Evolutionary conservation across 2,329 filamentous ascomycete genomes (phyloP).

Genomic region (Macrophomina phaseolina): DNA sequence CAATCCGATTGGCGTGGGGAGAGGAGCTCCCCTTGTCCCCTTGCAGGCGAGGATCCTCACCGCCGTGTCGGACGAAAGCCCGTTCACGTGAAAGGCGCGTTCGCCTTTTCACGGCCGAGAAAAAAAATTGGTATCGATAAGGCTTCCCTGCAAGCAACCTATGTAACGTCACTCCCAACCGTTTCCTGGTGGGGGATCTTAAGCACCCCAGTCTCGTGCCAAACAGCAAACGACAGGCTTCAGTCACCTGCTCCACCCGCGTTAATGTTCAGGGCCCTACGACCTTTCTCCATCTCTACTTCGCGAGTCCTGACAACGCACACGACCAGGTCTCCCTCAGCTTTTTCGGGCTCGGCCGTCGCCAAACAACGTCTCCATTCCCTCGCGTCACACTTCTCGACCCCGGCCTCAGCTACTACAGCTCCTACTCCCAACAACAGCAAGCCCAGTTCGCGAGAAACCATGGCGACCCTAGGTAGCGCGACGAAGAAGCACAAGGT

Average conservation of each 20-base stretch:
- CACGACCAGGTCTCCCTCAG: slow-evolving; percentile 9
- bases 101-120: slow-evolving; percentile 11
- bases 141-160: slow-evolving; percentile 10
- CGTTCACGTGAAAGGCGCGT: slow-evolving; percentile 10
- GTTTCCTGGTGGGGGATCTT: not conserved
- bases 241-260: not conserved
- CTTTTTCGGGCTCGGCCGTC: slow-evolving; percentile 25
- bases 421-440: slow-evolving; percentile 19
- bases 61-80: slow-evolving; percentile 16
- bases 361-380: slow-evolving; percentile 11
- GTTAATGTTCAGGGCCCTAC: slow-evolving; percentile 30
- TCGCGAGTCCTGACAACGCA: slow-evolving; percentile 28
- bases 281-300: slow-evolving; percentile 28
- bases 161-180: slow-evolving; percentile 25
- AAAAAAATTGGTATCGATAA: slow-evolving; percentile 27
- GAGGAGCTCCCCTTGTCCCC: not conserved
- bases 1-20: slow-evolving; percentile 9
- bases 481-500: slow-evolving; percentile 84
- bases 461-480: slow-evolving; percentile 57
- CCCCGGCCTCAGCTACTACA: slow-evolving; percentile 12
- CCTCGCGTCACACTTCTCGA: slow-evolving; percentile 26
- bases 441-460: slow-evolving; percentile 24
- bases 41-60: slow-evolving; percentile 20
- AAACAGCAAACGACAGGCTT: not conserved
- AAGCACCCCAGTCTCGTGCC: slow-evolving; percentile 4